phyloP scores from a whole-genome alignment of 2,329 filamentous ascomycete species.

The Neonectria sp. region DNA sequence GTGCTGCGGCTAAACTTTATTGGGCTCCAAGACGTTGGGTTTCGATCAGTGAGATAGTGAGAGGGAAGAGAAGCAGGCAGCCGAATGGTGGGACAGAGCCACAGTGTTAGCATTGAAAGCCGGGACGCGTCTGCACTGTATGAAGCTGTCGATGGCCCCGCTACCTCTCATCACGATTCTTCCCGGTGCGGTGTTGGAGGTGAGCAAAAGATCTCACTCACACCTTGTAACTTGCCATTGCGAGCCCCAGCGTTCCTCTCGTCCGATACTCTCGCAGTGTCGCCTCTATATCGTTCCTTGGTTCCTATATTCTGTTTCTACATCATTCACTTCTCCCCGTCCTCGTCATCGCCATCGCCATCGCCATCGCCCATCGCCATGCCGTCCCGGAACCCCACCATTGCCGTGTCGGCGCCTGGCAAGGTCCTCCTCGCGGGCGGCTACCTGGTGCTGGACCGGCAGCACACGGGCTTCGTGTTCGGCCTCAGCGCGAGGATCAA shows the following conservation, averaged over 20 bases:
- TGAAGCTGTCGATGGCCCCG: slow-evolving; percentile 39
- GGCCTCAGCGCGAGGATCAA: slow-evolving; percentile 79
- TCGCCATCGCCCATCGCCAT: slow-evolving; percentile 14
- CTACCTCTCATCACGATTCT: slow-evolving; percentile 41
- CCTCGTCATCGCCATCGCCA: no score
- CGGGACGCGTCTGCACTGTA: slow-evolving; percentile 37
- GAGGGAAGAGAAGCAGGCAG: not conserved
- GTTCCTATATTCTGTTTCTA: no score
- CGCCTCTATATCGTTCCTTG: no score
- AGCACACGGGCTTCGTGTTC: slow-evolving; percentile 83
- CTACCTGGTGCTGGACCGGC: slow-evolving; percentile 92
- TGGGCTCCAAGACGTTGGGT: slow-evolving; percentile 1
- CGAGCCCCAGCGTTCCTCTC: slow-evolving; percentile 7
- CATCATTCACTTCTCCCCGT: not conserved
- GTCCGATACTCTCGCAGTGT: not conserved
- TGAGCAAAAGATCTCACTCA: slow-evolving; percentile 38
- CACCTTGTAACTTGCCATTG: slow-evolving; percentile 14
- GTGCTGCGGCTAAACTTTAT: not conserved
- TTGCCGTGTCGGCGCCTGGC: slow-evolving; percentile 89
- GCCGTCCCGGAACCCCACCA: slow-evolving; percentile 53
- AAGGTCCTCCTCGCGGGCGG: slow-evolving; percentile 97
- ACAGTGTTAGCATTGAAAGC: slow-evolving; percentile 12
- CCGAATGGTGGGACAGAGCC: not conserved
- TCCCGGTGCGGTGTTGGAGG: slow-evolving; percentile 23
- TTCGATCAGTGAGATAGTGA: not conserved